Base-by-base conservation (phyloP, 2,329 filamentous ascomycete genomes). In the Colletotrichum scovillei region DNA sequence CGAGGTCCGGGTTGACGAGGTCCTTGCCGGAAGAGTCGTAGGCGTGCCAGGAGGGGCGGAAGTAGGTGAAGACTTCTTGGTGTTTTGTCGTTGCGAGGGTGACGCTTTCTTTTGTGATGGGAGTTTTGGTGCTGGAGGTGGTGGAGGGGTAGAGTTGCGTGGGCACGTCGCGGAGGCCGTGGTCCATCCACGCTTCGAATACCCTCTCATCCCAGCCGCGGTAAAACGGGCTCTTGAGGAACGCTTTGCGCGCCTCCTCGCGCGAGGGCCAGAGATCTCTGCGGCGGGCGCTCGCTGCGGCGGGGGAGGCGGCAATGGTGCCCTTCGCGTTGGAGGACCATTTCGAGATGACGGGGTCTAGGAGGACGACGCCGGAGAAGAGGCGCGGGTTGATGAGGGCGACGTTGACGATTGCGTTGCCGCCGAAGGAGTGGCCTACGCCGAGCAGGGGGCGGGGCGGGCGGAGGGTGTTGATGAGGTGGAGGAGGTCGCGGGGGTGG, bases 401-500 rank as follows among this genome's bases (percentile, higher is more conserved):
- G 19, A 96, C 86, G 77, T 94, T 91, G 67, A 89, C 87, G 67
- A 98, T 87, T 72, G 93, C 90, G 79, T 90, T 90, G 76, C 89
- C 95, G 77, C 96, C 96, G 86, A 97, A 95, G 77, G 94, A 97
- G 84, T 98, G 96, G 19, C 95, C 96, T 32, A 98, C 83, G 69
- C 94, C 95, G 75, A 98, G 84, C 24, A 98, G 86, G 1, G 96
- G 96, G 0, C 93, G 92, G 14, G 94, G 93, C 89, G 88, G 85
- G 55, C 94, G 93, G 83, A 98, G 96, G 67, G 90, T 87, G 82
- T 98, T 98, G 84, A 97, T 89, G 83, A 98, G 89, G 79, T 96
- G 91, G 22, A 97, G 88, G 4, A 98, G 89, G 81, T 98, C 96
- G 59, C 95, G 91, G 58, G 94, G 86, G 81, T 97, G 92, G 83